phyloP scores from a whole-genome alignment of 169 alveolate genomes.

The Plasmodium sp. region DNA sequence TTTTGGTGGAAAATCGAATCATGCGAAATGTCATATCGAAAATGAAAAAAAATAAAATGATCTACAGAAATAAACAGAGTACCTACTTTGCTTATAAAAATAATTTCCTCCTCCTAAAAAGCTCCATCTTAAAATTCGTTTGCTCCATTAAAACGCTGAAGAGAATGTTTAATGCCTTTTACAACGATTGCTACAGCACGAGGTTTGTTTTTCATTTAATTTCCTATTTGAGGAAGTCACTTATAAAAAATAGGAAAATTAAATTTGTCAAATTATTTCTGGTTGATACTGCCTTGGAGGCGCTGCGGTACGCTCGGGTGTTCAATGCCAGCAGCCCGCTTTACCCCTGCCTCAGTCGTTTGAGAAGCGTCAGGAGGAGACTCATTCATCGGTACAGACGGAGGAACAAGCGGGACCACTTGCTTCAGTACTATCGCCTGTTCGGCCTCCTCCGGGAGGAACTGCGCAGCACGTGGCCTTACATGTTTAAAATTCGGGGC shows the following conservation, averaged over 20 bases:
- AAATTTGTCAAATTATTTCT: slow-evolving; percentile 61
- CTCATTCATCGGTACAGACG: slow-evolving; percentile 13
- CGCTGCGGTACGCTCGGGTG: slow-evolving; percentile 47
- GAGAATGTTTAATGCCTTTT: slow-evolving; percentile 48
- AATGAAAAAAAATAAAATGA: slow-evolving; percentile 22
- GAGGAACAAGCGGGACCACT: neutral
- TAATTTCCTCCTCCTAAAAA: slow-evolving; percentile 46
- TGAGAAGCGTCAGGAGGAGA: slow-evolving; percentile 27
- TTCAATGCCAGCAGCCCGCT: slow-evolving; percentile 8
- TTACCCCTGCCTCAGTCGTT: slow-evolving; percentile 17
- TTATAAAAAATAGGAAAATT: slow-evolving; percentile 49
- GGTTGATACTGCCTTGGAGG: slow-evolving; percentile 48
- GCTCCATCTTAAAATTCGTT: slow-evolving; percentile 60
- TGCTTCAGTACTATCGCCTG: neutral
- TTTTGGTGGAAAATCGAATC: slow-evolving; percentile 59
- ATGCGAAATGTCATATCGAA: slow-evolving; percentile 43
- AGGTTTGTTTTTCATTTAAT: slow-evolving; percentile 43
- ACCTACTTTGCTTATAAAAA: slow-evolving; percentile 47
- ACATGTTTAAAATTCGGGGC: slow-evolving; percentile 45
- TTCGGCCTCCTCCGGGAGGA: slow-evolving; percentile 21
- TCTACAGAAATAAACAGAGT: slow-evolving; percentile 53
- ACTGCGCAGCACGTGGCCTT: slow-evolving; percentile 53
- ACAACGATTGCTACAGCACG: slow-evolving; percentile 25
- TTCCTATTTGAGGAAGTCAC: slow-evolving; percentile 30
- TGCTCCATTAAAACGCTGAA: slow-evolving; percentile 67